Conservation (phyloP, 2,329 filamentous ascomycete species). For the Sarocladium brachiariae region DNA sequence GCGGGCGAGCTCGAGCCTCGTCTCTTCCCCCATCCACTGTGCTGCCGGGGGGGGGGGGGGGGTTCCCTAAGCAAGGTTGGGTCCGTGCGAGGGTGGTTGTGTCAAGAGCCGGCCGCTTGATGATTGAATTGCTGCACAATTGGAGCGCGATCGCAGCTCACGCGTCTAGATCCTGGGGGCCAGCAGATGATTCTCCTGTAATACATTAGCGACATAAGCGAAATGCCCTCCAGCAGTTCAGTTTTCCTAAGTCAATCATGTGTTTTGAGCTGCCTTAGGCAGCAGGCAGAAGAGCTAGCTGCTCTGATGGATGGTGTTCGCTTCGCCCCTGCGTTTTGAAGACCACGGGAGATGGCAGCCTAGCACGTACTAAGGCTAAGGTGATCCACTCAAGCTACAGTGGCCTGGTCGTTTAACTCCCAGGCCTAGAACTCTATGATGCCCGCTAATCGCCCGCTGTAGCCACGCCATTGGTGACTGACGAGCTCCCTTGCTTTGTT, state of each 20-base stretch:
- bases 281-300: too few species aligned
- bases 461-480: too few species aligned
- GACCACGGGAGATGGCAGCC: background rate
- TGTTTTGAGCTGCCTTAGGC: too few species aligned
- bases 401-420: background rate
- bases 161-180: background rate
- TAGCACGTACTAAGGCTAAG: background rate
- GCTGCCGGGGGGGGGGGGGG: too few species aligned
- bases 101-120: constrained; percentile 1
- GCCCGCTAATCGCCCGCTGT: too few species aligned
- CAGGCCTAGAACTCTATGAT: too few species aligned
- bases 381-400: background rate
- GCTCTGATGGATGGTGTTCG: too few species aligned
- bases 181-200: too few species aligned
- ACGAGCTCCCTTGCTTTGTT: too few species aligned
- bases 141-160: background rate
- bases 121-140: background rate
- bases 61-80: constrained; percentile 5
- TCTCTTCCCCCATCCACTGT: background rate
- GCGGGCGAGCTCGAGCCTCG: constrained; percentile 1
- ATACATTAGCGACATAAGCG: too few species aligned
- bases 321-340: background rate
- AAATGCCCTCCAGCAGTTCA: too few species aligned
- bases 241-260: too few species aligned
- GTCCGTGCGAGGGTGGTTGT: constrained; percentile 6